Evolutionary conservation across 306 rosid species (phyloP).

Genomic region (Vigna mungo): DNA sequence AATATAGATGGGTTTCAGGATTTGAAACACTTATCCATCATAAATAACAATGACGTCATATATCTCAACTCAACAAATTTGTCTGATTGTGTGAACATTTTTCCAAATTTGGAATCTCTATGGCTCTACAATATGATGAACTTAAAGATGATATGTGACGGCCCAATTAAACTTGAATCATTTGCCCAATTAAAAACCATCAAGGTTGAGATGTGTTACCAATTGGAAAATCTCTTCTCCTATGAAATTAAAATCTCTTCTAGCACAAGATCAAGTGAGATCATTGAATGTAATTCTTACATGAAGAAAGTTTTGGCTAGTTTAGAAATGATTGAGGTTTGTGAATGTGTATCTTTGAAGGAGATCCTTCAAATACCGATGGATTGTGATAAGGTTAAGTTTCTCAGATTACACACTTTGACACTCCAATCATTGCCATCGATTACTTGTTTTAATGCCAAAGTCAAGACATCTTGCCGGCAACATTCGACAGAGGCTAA

Average conservation of each 20-base stretch:
- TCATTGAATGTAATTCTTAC: not conserved
- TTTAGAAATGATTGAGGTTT: not conserved
- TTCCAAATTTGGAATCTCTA: conserved; percentile 42
- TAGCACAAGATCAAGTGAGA: conserved; percentile 38
- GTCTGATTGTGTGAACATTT: not conserved
- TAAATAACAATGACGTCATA: conserved; percentile 1
- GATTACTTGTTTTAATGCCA: not conserved
- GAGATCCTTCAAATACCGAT: conserved; percentile 16
- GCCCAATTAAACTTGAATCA: conserved; percentile 1
- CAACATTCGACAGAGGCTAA: not conserved
- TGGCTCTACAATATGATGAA: conserved; percentile 31
- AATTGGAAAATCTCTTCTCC: conserved; percentile 48
- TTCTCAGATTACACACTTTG: no score
- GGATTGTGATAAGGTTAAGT: not conserved
- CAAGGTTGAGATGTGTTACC: conserved; percentile 17
- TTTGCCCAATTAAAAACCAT: conserved; percentile 47
- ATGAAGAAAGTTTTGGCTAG: not conserved
- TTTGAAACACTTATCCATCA: conserved; percentile 39
- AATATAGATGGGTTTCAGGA: conserved; percentile 32
- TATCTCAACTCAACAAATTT: conserved; percentile 26
- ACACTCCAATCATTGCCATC: no score
- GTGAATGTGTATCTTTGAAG: conserved; percentile 32
- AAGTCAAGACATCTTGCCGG: not conserved
- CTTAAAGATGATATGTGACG: conserved; percentile 24
- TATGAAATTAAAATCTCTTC: conserved; percentile 10